phyloP scores from a whole-genome alignment of 2,329 filamentous ascomycete genomes.

The Beauveria asiatica region DNA sequence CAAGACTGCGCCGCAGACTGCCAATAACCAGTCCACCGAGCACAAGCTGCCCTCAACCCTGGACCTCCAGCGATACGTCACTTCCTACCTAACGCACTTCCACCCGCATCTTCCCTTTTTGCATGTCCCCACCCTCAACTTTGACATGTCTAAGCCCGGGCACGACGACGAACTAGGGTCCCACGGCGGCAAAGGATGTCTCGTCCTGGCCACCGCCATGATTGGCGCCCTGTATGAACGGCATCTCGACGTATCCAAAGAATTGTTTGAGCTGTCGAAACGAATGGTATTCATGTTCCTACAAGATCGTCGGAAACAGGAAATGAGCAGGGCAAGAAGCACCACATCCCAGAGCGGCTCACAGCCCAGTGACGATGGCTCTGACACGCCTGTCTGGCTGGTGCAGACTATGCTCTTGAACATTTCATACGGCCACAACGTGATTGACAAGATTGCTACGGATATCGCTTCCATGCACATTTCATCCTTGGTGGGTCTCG shows the following conservation, averaged over 20 bases:
- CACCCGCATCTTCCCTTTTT: slow-evolving; percentile 93
- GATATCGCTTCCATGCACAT: slow-evolving; percentile 92
- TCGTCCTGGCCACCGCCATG: slow-evolving; percentile 77
- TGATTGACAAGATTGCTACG: slow-evolving; percentile 80
- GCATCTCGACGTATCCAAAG: slow-evolving; percentile 69
- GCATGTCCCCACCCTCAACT: slow-evolving; percentile 84
- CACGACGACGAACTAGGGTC: slow-evolving; percentile 52
- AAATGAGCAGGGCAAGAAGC: slow-evolving; percentile 54
- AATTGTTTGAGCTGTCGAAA: slow-evolving; percentile 87
- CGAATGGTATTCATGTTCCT: slow-evolving; percentile 92
- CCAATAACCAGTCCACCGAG: slow-evolving; percentile 29
- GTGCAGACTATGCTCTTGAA: slow-evolving; percentile 96
- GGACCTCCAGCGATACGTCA: slow-evolving; percentile 84
- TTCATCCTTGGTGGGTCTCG: slow-evolving; percentile 81
- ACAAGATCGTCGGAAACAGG: slow-evolving; percentile 80
- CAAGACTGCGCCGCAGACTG: slow-evolving; percentile 41
- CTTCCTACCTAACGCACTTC: slow-evolving; percentile 83
- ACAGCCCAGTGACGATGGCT: slow-evolving; percentile 48
- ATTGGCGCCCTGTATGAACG: slow-evolving; percentile 77
- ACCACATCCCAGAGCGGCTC: slow-evolving; percentile 37
- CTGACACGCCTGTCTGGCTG: slow-evolving; percentile 82
- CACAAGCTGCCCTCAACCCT: slow-evolving; percentile 65
- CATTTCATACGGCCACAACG: slow-evolving; percentile 91
- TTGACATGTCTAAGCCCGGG: slow-evolving; percentile 62
- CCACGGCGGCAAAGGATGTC: slow-evolving; percentile 73